Evolutionary conservation across 2,329 filamentous ascomycete genomes (phyloP).

Genomic region (Clarireedia monteithiana): DNA sequence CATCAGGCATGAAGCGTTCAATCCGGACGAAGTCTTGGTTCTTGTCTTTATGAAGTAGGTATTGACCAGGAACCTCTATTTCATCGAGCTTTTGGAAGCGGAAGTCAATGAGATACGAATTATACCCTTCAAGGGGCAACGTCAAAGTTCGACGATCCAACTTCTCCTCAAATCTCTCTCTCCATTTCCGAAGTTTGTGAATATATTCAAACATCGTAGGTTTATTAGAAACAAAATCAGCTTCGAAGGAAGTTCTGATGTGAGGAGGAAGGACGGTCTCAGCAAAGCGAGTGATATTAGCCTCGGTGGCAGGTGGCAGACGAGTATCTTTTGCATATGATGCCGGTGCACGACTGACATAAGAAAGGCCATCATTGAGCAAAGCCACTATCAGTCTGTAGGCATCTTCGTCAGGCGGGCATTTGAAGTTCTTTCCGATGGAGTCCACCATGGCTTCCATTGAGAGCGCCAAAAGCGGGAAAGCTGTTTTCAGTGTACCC

Average conservation of each 20-base stretch:
- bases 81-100: slow-evolving; percentile 97
- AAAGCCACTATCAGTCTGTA: slow-evolving; percentile 96
- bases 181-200: slow-evolving; percentile 89
- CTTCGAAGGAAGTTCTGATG: slow-evolving; percentile 92
- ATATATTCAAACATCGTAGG: slow-evolving; percentile 99
- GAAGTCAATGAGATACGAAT: slow-evolving; percentile 91
- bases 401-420: slow-evolving; percentile 94
- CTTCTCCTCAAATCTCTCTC: slow-evolving; percentile 96
- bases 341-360: slow-evolving; percentile 78
- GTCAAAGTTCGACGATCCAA: slow-evolving; percentile 62
- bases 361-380: slow-evolving; percentile 89
- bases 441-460: slow-evolving; percentile 99
- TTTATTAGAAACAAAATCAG: slow-evolving; percentile 92
- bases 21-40: slow-evolving; percentile 98
- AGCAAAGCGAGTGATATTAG: slow-evolving; percentile 92
- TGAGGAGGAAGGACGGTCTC: slow-evolving; percentile 92
- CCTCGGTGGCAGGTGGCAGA: slow-evolving; percentile 81
- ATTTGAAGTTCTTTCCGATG: slow-evolving; percentile 98
- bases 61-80: slow-evolving; percentile 95
- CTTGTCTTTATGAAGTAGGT: slow-evolving; percentile 95
- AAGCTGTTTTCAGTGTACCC: slow-evolving; percentile 91
- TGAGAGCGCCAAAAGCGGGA: slow-evolving; percentile 87
- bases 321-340: slow-evolving; percentile 90
- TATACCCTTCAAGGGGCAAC: slow-evolving; percentile 65
- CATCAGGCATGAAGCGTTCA: slow-evolving; percentile 90